Evolutionary conservation across 495 filamentous ascomycete species (phyloP).

Genomic region (Immersiella caudata): DNA sequence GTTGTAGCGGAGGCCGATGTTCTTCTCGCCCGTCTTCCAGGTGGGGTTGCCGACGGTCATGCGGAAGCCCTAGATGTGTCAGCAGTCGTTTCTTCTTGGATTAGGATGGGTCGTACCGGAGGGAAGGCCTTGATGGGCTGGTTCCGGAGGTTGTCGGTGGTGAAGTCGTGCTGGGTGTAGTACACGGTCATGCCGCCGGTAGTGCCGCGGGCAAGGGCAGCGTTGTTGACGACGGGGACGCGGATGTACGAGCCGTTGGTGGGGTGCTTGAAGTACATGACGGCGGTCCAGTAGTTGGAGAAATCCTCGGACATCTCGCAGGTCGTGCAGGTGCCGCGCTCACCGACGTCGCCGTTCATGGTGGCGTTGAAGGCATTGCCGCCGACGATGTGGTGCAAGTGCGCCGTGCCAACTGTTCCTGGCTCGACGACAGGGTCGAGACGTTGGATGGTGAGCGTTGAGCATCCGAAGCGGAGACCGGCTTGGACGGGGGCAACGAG

Average conservation of each 20-base stretch:
- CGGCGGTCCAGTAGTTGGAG: conserved; percentile 46
- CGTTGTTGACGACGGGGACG: conserved; percentile 42
- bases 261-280: conserved; percentile 46
- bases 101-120: conserved; percentile 15
- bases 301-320: conserved; percentile 27
- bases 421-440: conserved; percentile 46
- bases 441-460: conserved; percentile 45
- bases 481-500: conserved; percentile 44
- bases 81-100: not conserved
- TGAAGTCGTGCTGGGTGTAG: conserved; percentile 45
- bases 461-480: conserved; percentile 48
- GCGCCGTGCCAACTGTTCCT: conserved; percentile 39
- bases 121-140: conserved; percentile 46
- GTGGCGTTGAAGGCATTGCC: conserved; percentile 53
- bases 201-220: conserved; percentile 41
- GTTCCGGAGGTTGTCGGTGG: conserved; percentile 36
- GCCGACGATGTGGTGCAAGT: conserved; percentile 51
- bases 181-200: conserved; percentile 50
- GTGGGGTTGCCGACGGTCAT: conserved; percentile 54
- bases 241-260: conserved; percentile 48
- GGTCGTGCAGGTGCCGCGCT: conserved; percentile 34
- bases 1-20: conserved; percentile 49
- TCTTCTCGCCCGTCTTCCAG: conserved; percentile 29
- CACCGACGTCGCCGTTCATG: conserved; percentile 45
- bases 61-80: conserved; percentile 49